Base-by-base conservation (phyloP, 1,139 yeast species). In the Debaryomyces subglobosus region DNA sequence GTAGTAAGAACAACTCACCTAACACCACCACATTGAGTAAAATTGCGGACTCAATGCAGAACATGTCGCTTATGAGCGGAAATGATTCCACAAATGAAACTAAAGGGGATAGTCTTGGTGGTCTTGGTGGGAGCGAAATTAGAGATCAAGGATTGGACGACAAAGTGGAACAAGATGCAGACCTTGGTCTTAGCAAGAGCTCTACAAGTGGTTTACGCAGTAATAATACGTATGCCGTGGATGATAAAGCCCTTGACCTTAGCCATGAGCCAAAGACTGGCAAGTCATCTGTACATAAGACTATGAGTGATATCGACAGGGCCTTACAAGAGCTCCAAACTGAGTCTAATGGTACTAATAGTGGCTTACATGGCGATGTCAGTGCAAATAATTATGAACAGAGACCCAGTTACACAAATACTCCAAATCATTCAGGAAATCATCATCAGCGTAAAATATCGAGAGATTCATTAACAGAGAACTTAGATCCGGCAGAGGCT, bases 231-330 rank as follows among this genome's bases (percentile, higher is more conserved):
- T 27, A 39, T 18, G 23, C 18, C 13, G 3, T 9, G n/a, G 20
- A 32, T 34, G 43, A 39, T 10, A 36, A 18, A 21, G 32, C 34
- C 4, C 25, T 27, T 16, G 39, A 36, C 20, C 33, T 36, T n/a
- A 24, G 24, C 20, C 38, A 35, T 16, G 40, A 37, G 12, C 10
- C 43, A 10, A 40, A 32, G 27, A 20, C 23, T 8, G 41, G 32
- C 21, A 36, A 34, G 10, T 39, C 44, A 21, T 52, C 49, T 24
- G 84, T 82, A 16, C 75, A 78, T 49, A 79, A 78, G 46, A 87
- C 96, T 1, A 74, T 89, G 69, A 81, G 81, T 51, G 97, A 92
- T 57, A 89, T 91, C 32, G 97, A 92, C 62, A 85, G 79, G 57
- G 97, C 96, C 0, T 74, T 92, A 41, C 81, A 84, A 49, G 97